These are phyloP conservation scores for Bothriochloa decipiens DNA, from an alignment of 176 grass and related monocot genomes.

Conservation along the genomic window DNA sequence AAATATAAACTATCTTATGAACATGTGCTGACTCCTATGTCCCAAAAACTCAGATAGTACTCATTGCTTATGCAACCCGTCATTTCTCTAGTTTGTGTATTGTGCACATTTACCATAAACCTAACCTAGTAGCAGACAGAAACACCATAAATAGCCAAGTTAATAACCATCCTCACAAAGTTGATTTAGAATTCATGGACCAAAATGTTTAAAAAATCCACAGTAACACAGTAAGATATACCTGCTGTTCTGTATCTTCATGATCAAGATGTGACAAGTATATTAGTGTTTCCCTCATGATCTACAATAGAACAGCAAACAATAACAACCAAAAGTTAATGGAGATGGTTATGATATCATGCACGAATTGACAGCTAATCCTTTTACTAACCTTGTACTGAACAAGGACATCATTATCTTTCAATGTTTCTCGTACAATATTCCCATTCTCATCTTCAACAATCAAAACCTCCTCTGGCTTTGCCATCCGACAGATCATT, in stretches of 20 bases:
- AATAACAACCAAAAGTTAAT: neutral
- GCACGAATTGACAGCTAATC: neutral
- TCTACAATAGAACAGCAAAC: slow-evolving; percentile 43
- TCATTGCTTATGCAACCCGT: neutral
- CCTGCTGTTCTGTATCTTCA: slow-evolving; percentile 78
- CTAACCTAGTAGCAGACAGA: neutral
- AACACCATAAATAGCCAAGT: neutral
- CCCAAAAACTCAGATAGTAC: neutral
- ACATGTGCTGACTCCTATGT: neutral
- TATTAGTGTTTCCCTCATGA: slow-evolving; percentile 86
- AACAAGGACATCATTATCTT: slow-evolving; percentile 81
- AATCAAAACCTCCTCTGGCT: slow-evolving; percentile 79
- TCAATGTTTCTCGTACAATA: slow-evolving; percentile 80
- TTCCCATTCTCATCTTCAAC: slow-evolving; percentile 85
- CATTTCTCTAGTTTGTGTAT: neutral
- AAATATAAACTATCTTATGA: slow-evolving; percentile 1
- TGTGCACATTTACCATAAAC: slow-evolving; percentile 1
- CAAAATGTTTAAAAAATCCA: neutral
- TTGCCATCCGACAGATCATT: slow-evolving; percentile 83
- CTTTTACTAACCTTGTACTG: slow-evolving; percentile 70
- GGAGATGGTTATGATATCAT: neutral
- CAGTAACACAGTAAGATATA: slow-evolving; percentile 23
- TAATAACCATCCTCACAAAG: neutral
- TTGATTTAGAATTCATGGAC: neutral
- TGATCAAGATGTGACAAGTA: slow-evolving; percentile 79